Base-by-base conservation (phyloP, 768 basidiomycete genomes). In the Boletus rufocinnamomeus region DNA sequence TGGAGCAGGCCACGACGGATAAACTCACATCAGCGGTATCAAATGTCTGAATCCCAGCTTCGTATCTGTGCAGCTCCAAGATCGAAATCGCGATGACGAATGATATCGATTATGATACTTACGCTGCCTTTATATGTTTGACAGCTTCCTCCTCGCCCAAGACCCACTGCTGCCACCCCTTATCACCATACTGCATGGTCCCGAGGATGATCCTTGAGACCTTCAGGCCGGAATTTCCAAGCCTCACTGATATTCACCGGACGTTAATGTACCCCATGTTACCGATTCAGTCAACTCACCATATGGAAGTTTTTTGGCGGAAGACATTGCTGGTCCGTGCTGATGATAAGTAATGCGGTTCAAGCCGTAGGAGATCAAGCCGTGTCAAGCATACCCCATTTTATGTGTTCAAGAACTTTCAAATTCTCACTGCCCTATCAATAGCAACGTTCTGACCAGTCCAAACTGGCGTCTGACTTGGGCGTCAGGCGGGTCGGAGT, bases 101-200 rank as follows among this genome's bases (percentile, higher is more conserved):
- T 1, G 6, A 28, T 6, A 4, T 13, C 6, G 4, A 19, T 46
- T 11, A 16, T 6, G 46, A 38, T 17, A 62, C 77, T 58, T 69
- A 83, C 52, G 83, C 84, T 5, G 72, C 69, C 63, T 79, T 79
- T 35, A 84, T 74, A 54, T 83, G 77, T 52, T 83, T 63, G 13
- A 80, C 52, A 0, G 75, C 72, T 51, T 78, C 72, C 52, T 80
- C 79, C 58, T 83, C 80, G 3, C 74, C 77, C 25, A 81, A 60
- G 9, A 84, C 76, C 84, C 84, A 85, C 5, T 69, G 65, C 62
- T 82, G 78, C 81, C 84, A 86, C 14, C 80, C 75, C 14, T 79
- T 72, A 34, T 66, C 52, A 21, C 72, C 80, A 50, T 79, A 82
- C 41, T 74, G 72, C 79, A 80, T 80, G 46, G 76, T 77, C 1